phyloP scores from a whole-genome alignment of 2,329 filamentous ascomycete genomes.

The Talaromyces sp. region DNA sequence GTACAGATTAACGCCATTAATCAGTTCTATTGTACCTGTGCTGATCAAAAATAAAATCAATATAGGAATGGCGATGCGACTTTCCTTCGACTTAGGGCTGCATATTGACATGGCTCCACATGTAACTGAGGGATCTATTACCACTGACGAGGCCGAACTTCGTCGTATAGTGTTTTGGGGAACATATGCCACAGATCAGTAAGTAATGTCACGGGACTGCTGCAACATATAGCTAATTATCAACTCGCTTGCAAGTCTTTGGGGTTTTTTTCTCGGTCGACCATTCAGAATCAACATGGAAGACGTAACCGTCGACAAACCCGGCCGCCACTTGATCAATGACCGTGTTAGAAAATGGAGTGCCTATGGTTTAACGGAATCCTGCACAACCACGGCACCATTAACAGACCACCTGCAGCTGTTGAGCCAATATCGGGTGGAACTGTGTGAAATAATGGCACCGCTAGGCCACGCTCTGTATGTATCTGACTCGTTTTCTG shows the following conservation, averaged over 20 bases:
- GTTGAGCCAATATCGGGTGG: background rate
- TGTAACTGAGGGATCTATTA: constrained; percentile 14
- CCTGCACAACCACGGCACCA: background rate
- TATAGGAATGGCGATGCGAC: constrained; percentile 31
- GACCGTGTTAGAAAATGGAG: constrained; percentile 16
- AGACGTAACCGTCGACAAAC: constrained; percentile 32
- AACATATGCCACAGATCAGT: constrained; percentile 28
- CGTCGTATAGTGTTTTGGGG: constrained; percentile 36
- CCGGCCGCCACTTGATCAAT: constrained; percentile 10
- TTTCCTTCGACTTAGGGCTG: constrained; percentile 32
- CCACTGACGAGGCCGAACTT: constrained; percentile 17
- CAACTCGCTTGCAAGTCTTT: constrained; percentile 15
- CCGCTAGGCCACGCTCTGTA: background rate
- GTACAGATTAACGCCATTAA: background rate
- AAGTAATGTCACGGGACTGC: background rate
- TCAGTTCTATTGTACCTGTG: background rate
- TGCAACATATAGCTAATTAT: too few species aligned
- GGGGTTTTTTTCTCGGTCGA: constrained; percentile 33
- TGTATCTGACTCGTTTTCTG: background rate
- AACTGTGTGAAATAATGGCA: background rate
- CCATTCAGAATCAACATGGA: constrained; percentile 31
- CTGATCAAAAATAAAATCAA: background rate
- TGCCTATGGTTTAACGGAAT: constrained; percentile 19
- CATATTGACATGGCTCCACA: constrained; percentile 21
- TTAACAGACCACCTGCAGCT: background rate